Evolutionary conservation across 2,329 filamentous ascomycete genomes (phyloP).

Genomic region (Fusarium tupiense): DNA sequence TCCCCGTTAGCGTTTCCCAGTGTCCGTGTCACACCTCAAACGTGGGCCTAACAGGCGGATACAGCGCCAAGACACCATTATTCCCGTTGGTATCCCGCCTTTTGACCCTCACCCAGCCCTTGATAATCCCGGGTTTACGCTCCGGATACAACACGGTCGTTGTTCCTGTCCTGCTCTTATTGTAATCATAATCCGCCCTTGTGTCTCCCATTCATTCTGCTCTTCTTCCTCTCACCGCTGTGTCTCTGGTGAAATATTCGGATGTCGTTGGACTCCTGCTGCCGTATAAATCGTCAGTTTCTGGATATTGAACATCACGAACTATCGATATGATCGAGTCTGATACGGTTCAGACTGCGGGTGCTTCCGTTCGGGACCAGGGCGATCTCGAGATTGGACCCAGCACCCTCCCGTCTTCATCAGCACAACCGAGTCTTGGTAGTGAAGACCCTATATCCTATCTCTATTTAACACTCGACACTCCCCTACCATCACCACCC

Average conservation of each 20-base stretch:
- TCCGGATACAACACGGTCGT: conserved; percentile 21
- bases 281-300: neutral
- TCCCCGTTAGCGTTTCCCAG: conserved; percentile 30
- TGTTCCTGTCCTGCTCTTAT: conserved; percentile 14
- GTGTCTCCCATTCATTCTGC: neutral
- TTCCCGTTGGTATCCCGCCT: conserved; percentile 42
- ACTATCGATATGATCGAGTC: conserved; percentile 21
- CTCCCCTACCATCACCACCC: conserved; percentile 47
- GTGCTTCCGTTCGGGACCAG: conserved; percentile 3
- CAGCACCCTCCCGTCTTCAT: conserved; percentile 10
- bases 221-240: neutral
- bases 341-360: conserved; percentile 4
- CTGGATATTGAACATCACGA: neutral
- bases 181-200: conserved; percentile 1
- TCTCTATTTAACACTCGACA: conserved; percentile 55
- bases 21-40: conserved; percentile 28
- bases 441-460: conserved; percentile 48
- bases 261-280: neutral
- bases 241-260: neutral
- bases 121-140: conserved; percentile 36
- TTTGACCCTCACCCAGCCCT: conserved; percentile 31
- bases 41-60: conserved; percentile 34
- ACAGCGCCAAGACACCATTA: conserved; percentile 31
- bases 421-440: conserved; percentile 5
- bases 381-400: conserved; percentile 34